Evolutionary conservation across 441 rosid species (phyloP).

Genomic region (Macaranga tanarius): DNA sequence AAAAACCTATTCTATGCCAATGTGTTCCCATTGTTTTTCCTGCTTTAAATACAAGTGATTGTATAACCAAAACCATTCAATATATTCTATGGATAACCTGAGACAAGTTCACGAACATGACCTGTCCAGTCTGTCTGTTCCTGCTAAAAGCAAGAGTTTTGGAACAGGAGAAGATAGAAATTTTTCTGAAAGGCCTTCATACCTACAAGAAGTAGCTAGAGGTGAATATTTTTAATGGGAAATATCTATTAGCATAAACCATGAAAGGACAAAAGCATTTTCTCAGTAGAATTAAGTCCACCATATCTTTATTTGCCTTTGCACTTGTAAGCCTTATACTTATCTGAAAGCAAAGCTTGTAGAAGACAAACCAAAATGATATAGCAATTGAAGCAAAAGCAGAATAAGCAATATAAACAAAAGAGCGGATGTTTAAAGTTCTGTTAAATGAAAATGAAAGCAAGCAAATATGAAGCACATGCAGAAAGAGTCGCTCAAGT

Average conservation of each 20-base stretch:
- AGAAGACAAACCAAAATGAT: neutral
- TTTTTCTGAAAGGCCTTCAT: slow-evolving; percentile 91
- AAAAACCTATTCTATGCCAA: neutral
- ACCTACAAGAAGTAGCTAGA: slow-evolving; percentile 51
- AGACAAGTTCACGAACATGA: slow-evolving; percentile 23
- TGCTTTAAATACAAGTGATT: neutral
- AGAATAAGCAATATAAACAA: neutral
- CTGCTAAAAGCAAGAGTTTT: slow-evolving; percentile 83
- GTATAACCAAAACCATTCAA: neutral
- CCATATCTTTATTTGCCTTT: neutral
- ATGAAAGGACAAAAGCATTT: neutral
- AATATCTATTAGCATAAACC: neutral
- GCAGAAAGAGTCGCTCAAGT: neutral
- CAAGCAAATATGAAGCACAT: neutral
- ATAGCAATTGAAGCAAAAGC: neutral
- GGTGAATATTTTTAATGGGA: slow-evolving; percentile 5
- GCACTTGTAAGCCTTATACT: neutral
- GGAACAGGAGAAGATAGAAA: slow-evolving; percentile 84
- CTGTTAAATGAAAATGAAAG: neutral
- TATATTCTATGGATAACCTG: neutral
- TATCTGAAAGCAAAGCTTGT: neutral
- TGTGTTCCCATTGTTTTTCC: neutral
- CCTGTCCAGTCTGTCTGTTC: slow-evolving; percentile 94
- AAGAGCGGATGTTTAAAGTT: neutral
- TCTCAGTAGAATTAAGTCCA: slow-evolving; percentile 3